Conservation (phyloP, 768 basidiomycete genomes). For the Pleurotus djamor region DNA sequence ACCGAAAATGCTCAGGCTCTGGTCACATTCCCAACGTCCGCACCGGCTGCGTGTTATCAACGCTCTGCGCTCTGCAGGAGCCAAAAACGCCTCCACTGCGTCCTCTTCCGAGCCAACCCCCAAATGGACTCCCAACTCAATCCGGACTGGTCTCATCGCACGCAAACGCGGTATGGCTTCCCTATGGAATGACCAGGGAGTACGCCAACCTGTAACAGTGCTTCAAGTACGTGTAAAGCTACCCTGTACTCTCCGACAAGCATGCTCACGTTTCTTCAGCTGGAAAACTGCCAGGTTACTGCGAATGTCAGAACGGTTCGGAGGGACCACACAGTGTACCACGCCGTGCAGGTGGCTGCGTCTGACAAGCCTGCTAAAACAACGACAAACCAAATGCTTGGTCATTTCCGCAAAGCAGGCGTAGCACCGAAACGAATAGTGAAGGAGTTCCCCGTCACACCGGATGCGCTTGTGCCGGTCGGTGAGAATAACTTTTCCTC, state of each 20-base stretch:
- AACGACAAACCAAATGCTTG: slow-evolving; percentile 77
- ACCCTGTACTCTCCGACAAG: neutral
- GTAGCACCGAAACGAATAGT: slow-evolving; percentile 83
- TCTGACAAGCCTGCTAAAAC: slow-evolving; percentile 72
- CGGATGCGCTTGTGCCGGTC: slow-evolving; percentile 87
- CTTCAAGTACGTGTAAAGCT: slow-evolving; percentile 65
- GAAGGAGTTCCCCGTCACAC: slow-evolving; percentile 84
- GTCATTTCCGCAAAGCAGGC: slow-evolving; percentile 84
- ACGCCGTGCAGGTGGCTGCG: slow-evolving; percentile 93
- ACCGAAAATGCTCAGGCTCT: slow-evolving; percentile 4
- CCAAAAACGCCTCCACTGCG: slow-evolving; percentile 26
- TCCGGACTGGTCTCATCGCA: slow-evolving; percentile 91
- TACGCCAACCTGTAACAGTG: slow-evolving; percentile 87
- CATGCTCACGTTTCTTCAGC: slow-evolving; percentile 33
- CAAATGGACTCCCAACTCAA: slow-evolving; percentile 85
- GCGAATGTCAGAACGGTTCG: slow-evolving; percentile 69
- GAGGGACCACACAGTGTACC: slow-evolving; percentile 70
- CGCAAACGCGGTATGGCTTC: slow-evolving; percentile 95
- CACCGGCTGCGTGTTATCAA: neutral
- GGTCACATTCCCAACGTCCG: slow-evolving; percentile 1
- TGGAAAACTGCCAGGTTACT: slow-evolving; percentile 90
- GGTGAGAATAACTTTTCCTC: slow-evolving; percentile 50
- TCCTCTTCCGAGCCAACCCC: slow-evolving; percentile 20
- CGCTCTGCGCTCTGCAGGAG: slow-evolving; percentile 40
- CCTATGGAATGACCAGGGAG: slow-evolving; percentile 90